A percentile compares a stretch with the other conserved stretches of the same genome.
These are phyloP conservation scores for Cymbopogon citratus DNA, from an alignment of 176 grass and related monocot genomes.

Conservation along the genomic window DNA sequence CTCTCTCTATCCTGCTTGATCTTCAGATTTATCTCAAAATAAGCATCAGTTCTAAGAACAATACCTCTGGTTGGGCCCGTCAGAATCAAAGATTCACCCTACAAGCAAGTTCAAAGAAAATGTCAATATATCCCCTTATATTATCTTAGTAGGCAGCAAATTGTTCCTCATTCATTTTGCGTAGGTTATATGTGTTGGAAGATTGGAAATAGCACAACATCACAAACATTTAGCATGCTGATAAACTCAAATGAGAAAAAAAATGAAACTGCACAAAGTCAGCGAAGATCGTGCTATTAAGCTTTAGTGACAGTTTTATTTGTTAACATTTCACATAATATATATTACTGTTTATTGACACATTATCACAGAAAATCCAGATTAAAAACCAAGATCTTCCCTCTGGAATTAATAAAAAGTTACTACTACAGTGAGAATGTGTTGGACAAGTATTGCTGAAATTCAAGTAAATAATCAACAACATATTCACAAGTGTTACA, in stretches of 20 bases:
- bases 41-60: background rate
- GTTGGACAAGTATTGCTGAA: background rate
- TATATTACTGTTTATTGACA: background rate
- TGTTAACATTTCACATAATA: background rate
- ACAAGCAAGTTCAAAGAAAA: background rate
- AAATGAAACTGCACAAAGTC: too few species aligned
- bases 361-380: background rate
- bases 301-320: too few species aligned
- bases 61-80: slow-evolving; percentile 20
- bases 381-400: background rate
- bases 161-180: too few species aligned
- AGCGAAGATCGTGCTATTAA: too few species aligned
- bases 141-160: too few species aligned
- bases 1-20: too few species aligned
- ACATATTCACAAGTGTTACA: background rate
- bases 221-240: background rate
- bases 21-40: too few species aligned
- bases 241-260: too few species aligned
- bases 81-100: slow-evolving; percentile 6
- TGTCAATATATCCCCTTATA: too few species aligned
- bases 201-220: background rate
- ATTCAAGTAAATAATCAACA: background rate
- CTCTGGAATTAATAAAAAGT: background rate
- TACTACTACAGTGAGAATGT: background rate
- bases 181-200: background rate